Percentiles rank a stretch among this genome's conserved stretches.
Evolutionary conservation across 2,329 filamentous ascomycete genomes (phyloP).

Genomic region (Hypoxylon sp.): DNA sequence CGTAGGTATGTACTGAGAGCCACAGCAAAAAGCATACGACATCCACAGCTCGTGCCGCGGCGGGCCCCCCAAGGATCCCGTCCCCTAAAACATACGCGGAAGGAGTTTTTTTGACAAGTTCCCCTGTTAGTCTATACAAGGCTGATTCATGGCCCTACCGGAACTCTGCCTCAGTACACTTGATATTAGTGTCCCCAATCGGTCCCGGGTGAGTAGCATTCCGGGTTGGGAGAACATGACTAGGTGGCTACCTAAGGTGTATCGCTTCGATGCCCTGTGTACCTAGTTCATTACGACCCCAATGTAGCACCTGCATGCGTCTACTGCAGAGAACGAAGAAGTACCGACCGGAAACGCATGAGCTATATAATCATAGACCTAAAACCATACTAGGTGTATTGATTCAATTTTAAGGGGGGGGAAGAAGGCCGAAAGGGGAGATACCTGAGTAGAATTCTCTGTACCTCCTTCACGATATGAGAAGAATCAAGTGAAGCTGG

Average conservation of each 20-base stretch:
- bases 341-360: not conserved
- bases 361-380: not conserved
- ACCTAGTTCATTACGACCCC: not conserved
- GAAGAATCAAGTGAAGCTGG: not conserved
- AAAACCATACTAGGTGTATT: not conserved
- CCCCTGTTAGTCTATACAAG: conserved; percentile 17
- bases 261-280: conserved; percentile 1
- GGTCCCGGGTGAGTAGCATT: conserved; percentile 10
- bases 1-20: not conserved
- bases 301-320: conserved; percentile 2
- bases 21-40: conserved; percentile 7
- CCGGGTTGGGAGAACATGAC: not conserved
- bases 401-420: not conserved
- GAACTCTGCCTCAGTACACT: conserved; percentile 9
- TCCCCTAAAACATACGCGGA: conserved; percentile 6
- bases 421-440: not conserved
- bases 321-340: not conserved
- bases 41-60: conserved; percentile 9
- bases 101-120: conserved; percentile 11
- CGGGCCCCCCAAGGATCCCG: conserved; percentile 14
- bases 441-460: not conserved
- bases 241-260: not conserved
- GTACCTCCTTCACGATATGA: not conserved
- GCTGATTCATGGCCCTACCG: conserved; percentile 1
- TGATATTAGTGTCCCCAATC: conserved; percentile 3